Evolutionary conservation across 2,329 filamentous ascomycete genomes (phyloP).

Genomic region (Aspergillus texensis): DNA sequence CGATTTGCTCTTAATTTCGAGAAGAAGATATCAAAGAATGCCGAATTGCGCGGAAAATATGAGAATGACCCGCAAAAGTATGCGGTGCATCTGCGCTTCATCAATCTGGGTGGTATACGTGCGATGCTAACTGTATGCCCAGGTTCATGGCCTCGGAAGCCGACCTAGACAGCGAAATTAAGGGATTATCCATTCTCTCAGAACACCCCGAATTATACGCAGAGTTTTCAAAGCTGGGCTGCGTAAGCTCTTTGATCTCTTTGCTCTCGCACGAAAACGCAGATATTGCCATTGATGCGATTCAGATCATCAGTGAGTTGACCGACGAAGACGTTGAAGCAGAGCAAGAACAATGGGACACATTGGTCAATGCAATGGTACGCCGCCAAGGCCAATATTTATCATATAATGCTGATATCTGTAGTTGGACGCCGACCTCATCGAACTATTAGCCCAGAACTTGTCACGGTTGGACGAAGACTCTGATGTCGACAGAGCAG

Average conservation of each 20-base stretch:
- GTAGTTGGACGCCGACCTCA: conserved; percentile 46
- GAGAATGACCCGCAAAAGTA: conserved; percentile 77
- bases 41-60: conserved; percentile 82
- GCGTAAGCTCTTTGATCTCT: conserved; percentile 72
- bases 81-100: conserved; percentile 12
- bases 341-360: conserved; percentile 78
- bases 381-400: neutral
- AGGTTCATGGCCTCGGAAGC: conserved; percentile 80
- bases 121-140: conserved; percentile 21
- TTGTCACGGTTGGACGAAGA: conserved; percentile 77
- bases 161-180: conserved; percentile 86
- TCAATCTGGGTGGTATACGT: neutral
- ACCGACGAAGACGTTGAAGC: conserved; percentile 91
- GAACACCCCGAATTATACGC: conserved; percentile 83
- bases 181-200: conserved; percentile 79
- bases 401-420: conserved; percentile 19
- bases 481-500: conserved; percentile 72
- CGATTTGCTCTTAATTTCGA: conserved; percentile 82
- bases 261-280: conserved; percentile 93
- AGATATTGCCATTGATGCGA: conserved; percentile 88
- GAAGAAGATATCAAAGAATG: conserved; percentile 86
- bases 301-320: conserved; percentile 87
- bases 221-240: conserved; percentile 77
- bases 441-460: conserved; percentile 53
- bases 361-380: conserved; percentile 66